Base-by-base conservation (phyloP, 2,329 filamentous ascomycete genomes). In the Hirsutella minnesotensis region DNA sequence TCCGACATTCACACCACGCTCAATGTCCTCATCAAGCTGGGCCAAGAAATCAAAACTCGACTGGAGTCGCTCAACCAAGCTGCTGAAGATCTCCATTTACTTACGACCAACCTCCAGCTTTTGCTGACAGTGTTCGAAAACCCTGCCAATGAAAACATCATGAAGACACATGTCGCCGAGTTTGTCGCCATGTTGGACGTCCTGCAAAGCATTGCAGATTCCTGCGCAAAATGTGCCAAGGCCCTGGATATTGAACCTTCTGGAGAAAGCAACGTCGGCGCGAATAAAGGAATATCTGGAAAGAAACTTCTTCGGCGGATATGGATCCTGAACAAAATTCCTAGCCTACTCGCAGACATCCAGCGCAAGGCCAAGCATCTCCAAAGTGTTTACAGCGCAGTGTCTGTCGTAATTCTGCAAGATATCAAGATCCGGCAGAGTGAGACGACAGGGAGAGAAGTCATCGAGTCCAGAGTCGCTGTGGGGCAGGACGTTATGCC, bases 351-450 rank as follows among this genome's bases (percentile, higher is more conserved):
- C 27, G 44, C 38, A 22, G 43, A 45, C 34, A 46, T 46, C 36
- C 46, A 46, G 41, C 46, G 46, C 43, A 46, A 46, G 41, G 44
- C 44, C 20, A 33, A 38, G 38, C 44, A 47, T 36, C 46, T 47
- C 35, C 43, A 45, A 33, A 41, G 39, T 36, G 36, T 47, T 27
- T 46, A 45, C 34, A 46, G 34, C 35, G 44, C 46, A 30, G 44
- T 47, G 19, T 38, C 41, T 39, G 35, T 38, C 39, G 46, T 47
- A 19, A 43, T 47, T 36, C 21, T 46, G 30, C 38, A 46, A 35
- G 46, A 46, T 38, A 47, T 45, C 29, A 43, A 42, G 36, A 43
- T 42, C 31, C 40, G 39, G 34, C 46, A 44, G 39, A 20, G 24
- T 36, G 39, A 27, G 36, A 40, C 34, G 35, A 44, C 21, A 15